Evolutionary conservation across 805 yeast genomes (phyloP).

Genomic region (Torulaspora indica): DNA sequence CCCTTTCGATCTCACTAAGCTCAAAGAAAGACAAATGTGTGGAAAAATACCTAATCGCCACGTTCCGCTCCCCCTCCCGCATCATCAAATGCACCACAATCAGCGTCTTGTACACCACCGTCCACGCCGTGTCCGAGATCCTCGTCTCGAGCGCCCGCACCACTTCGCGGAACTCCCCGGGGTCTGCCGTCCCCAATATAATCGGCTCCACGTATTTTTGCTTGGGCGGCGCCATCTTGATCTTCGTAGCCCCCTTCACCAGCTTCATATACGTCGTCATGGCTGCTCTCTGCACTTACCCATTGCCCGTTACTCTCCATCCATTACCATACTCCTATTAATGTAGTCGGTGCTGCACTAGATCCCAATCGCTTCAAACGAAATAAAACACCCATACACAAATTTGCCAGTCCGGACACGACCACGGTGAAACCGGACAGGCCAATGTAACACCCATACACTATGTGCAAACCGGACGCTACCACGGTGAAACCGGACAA

Average conservation of each 20-base stretch:
- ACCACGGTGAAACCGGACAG: background rate
- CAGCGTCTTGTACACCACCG: constrained; percentile 80
- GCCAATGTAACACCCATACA: too few relatives aligned
- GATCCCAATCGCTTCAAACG: too few relatives aligned
- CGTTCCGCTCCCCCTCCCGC: constrained; percentile 81
- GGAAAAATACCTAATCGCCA: constrained; percentile 58
- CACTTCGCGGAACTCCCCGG: constrained; percentile 55
- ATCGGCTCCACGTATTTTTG: constrained; percentile 94
- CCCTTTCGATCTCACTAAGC: constrained; percentile 36
- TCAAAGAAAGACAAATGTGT: constrained; percentile 49
- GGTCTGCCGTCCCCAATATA: constrained; percentile 44
- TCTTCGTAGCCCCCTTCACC: constrained; percentile 73
- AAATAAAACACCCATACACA: too few relatives aligned
- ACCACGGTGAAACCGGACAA: background rate
- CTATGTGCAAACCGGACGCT: too few relatives aligned
- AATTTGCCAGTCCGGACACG: too few relatives aligned
- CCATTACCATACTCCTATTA: background rate
- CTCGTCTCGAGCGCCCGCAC: constrained; percentile 60
- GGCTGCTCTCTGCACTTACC: background rate
- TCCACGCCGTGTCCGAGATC: constrained; percentile 80
- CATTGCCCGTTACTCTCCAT: background rate
- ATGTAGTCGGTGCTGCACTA: too few relatives aligned
- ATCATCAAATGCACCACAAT: constrained; percentile 86
- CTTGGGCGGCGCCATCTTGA: constrained; percentile 94
- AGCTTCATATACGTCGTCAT: constrained; percentile 67